These are phyloP conservation scores for Xerocomellus intermedius DNA, from an alignment of 768 basidiomycete genomes.

Conservation along the genomic window DNA sequence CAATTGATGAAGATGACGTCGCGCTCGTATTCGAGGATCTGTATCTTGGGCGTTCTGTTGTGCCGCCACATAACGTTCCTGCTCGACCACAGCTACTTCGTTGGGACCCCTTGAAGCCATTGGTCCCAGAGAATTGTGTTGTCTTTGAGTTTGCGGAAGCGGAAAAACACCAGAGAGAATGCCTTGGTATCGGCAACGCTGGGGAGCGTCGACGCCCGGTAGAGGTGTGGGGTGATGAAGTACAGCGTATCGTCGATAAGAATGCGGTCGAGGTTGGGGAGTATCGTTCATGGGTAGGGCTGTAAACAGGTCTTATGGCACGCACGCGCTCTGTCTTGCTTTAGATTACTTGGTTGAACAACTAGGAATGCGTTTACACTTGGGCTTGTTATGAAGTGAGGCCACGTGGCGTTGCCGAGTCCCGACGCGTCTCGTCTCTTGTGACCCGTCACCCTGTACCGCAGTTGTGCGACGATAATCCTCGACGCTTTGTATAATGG, in stretches of 20 bases:
- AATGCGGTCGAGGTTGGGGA: slow-evolving; percentile 58
- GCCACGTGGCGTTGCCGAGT: slow-evolving; percentile 6
- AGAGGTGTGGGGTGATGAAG: slow-evolving; percentile 72
- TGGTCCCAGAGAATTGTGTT: slow-evolving; percentile 80
- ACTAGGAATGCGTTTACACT: no score
- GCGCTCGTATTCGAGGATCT: slow-evolving; percentile 86
- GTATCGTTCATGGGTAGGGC: slow-evolving; percentile 52
- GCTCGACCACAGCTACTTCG: slow-evolving; percentile 70
- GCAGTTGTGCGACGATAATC: neutral
- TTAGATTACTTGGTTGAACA: no score
- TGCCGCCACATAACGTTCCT: slow-evolving; percentile 78
- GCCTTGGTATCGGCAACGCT: slow-evolving; percentile 25
- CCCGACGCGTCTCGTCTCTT: neutral
- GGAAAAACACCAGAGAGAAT: slow-evolving; percentile 57
- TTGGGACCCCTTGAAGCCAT: slow-evolving; percentile 69
- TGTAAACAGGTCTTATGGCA: neutral
- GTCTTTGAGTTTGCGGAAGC: slow-evolving; percentile 79
- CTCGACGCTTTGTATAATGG: slow-evolving; percentile 40
- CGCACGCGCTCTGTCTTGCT: neutral
- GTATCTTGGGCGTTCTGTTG: slow-evolving; percentile 68
- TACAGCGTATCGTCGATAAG: slow-evolving; percentile 54
- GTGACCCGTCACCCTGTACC: neutral
- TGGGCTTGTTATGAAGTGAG: no score
- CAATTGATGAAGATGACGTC: slow-evolving; percentile 82
- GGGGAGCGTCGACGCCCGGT: slow-evolving; percentile 35